Base-by-base conservation (phyloP, 208 protist genomes). In the Leishmania major region DNA sequence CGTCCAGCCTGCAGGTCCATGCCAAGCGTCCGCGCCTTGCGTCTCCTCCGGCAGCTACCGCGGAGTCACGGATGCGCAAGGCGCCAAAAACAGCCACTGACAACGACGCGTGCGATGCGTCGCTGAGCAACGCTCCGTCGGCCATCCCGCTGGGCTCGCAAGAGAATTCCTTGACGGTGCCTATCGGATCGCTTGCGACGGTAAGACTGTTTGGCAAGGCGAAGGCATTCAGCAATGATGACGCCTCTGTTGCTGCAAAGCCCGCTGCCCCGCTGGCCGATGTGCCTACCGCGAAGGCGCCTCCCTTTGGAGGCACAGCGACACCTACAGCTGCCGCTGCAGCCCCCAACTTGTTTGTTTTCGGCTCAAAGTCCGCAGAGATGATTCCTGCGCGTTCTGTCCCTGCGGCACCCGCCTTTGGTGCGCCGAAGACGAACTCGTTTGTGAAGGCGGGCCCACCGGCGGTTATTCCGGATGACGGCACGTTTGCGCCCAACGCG, bases 401-500 rank as follows among this genome's bases (percentile, higher is more conserved):
- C 43, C 67, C 59, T 8, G 60, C n/a, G 7, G 71, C 71, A 25
- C 71, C 71, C 13, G 19, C 71, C 25, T 75, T 75, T 78, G 35
- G 71, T 25, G 25, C 47, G 8, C 7, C 71, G 3, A 70, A 60
- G 19, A 49, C 53, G 8, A 92, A 88, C 78, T 55, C 78, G 6
- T 95, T 95, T 85, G 70, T 89, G 51, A 91, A 93, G 80, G 43
- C 76, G 40, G 91, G 93, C 10, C 91, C 91, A 15, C 82, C 91
- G 11, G 90, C 85, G 0, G 91, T 91, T 17, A 92, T 95, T 17
- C 76, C 85, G 2, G 87, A 91, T 4, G 93, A 96, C 82, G 78
- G 87, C 76, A 92, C 90, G 40, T 95, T 96, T 78, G 93, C 93
- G 2, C 81, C 92, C 7, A 81, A 87, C 78, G 88, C 91, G 40